Conservation (phyloP, 345 rosid species). For the Balakata baccata region DNA sequence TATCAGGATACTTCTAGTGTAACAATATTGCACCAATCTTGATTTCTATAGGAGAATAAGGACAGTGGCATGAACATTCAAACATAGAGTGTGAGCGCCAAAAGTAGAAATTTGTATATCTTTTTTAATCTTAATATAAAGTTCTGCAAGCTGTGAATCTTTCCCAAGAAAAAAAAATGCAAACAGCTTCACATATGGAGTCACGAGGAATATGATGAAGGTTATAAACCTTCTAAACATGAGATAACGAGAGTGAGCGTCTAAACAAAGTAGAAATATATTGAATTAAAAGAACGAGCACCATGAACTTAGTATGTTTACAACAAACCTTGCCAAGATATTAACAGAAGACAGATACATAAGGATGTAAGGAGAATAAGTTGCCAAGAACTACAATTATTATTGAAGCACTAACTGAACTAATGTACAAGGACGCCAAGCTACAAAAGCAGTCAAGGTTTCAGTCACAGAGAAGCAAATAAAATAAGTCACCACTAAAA, state of each 20-base stretch:
- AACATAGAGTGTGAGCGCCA: no score
- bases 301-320: no score
- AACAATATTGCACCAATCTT: no score
- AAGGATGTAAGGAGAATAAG: not conserved
- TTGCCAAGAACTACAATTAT: slow-evolving; percentile 31
- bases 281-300: not conserved
- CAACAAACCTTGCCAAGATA: not conserved
- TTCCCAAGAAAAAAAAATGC: not conserved
- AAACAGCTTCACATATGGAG: not conserved
- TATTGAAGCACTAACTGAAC: slow-evolving; percentile 63
- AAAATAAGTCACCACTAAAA: slow-evolving; percentile 47
- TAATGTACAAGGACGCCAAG: slow-evolving; percentile 66
- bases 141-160: not conserved
- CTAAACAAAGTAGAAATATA: not conserved
- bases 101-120: no score
- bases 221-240: not conserved
- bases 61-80: no score
- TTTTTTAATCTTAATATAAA: no score
- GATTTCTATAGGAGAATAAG: no score
- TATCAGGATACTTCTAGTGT: no score
- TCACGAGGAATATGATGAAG: not conserved
- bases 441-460: slow-evolving; percentile 56
- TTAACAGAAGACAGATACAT: not conserved
- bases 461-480: slow-evolving; percentile 41
- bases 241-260: not conserved